Percentiles rank a stretch among this genome's conserved stretches.
Conservation (phyloP, 2,329 filamentous ascomycete genomes). For the Ceratocystis lukuohia region DNA sequence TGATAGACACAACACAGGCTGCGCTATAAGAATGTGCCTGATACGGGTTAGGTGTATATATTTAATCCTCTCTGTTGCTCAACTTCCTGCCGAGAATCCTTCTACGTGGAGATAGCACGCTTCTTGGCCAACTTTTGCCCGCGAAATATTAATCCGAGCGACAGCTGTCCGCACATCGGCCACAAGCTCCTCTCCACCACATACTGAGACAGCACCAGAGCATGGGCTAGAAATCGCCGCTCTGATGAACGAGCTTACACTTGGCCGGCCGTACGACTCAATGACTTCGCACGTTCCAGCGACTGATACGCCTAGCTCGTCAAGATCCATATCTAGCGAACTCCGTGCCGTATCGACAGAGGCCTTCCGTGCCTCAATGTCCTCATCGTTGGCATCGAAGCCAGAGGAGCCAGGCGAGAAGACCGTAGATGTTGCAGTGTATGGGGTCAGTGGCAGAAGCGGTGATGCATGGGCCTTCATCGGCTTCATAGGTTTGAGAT, state of each 20-base stretch:
- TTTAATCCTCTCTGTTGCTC: neutral
- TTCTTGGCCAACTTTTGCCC: conserved; percentile 10
- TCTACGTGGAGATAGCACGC: conserved; percentile 17
- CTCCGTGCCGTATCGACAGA: conserved; percentile 15
- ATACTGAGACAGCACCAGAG: conserved; percentile 41
- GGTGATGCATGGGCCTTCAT: conserved; percentile 7
- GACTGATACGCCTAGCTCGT: conserved; percentile 11
- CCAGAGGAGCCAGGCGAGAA: conserved; percentile 14
- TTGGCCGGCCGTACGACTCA: conserved; percentile 17
- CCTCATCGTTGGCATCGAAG: conserved; percentile 11
- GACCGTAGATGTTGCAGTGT: conserved; percentile 17
- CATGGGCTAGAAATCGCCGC: conserved; percentile 37
- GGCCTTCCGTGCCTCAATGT: conserved; percentile 10
- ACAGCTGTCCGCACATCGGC: conserved; percentile 42
- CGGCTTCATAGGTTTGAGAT: conserved; percentile 13
- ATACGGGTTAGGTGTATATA: neutral
- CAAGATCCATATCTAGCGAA: conserved; percentile 13
- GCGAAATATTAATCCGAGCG: conserved; percentile 25
- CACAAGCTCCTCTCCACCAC: conserved; percentile 43
- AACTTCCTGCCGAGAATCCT: conserved; percentile 16
- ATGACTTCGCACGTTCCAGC: neutral
- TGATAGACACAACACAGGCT: neutral
- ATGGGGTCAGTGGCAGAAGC: conserved; percentile 6
- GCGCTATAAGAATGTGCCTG: neutral
- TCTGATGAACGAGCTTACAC: conserved; percentile 30